Base-by-base conservation (phyloP, 768 basidiomycete species). In the Mycena maculata region DNA sequence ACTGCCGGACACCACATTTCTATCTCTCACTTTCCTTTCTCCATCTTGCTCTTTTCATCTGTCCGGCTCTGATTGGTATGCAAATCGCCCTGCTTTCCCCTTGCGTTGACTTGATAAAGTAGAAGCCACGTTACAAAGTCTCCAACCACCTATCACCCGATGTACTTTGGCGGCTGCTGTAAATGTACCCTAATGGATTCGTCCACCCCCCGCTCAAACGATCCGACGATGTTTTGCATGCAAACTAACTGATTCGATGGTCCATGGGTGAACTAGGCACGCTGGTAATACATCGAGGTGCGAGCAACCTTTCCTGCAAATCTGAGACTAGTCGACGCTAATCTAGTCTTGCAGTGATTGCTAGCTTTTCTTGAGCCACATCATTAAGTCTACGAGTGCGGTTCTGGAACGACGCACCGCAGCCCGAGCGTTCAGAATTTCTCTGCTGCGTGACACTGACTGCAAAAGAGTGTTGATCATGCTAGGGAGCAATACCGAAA, bases 171-270 rank as follows among this genome's bases (percentile, higher is more conserved):
- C 57, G 69, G 47, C 60, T 57, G 56, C 60, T 63, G 60, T 70
- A 65, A 63, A 56, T 67, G 69, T 70, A 70, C 53, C 59, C 61
- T 63, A 68, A 68, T 68, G 56, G 61, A 68, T 60, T 66, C 42
- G 47, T 67, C 65, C 59, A 25, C 47, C n/a, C 27, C 63, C 48
- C 56, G 48, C 56, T 60, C 65, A 54, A 42, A 60, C 58, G 52
- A 45, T 49, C 65, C 44, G 61, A 61, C 11, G 8, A 23, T 30
- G 42, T 45, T 47, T 52, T 67, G 60, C 55, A 52, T 45, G 27
- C 45, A 45, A 42, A 68, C 67, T 59, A 22, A 68, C 66, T 63
- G 60, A 59, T 30, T 54, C 38, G 44, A 31, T 30, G 53, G 65
- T 38, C 50, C 41, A 39, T 30, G 54, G 18, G 30, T 27, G 16